Evolutionary conservation across 805 yeast genomes (phyloP), one percentile per base, ranked within the genome.

Genomic region (Clavispora fructus): DNA sequence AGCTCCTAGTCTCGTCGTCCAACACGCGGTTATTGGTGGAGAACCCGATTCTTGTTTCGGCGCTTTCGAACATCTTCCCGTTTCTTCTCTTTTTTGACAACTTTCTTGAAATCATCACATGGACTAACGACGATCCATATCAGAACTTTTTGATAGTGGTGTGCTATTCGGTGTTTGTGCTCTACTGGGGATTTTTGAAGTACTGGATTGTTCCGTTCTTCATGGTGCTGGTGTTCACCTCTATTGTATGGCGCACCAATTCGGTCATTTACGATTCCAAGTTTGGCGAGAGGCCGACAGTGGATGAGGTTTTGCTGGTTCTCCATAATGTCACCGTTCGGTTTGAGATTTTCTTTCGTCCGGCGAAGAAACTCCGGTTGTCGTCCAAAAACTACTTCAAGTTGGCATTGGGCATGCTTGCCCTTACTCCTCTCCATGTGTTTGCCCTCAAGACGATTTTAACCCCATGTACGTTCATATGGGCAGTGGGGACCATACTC

Each of bases 121-220:
- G 84, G 84, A 78, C 84, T 1, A 76, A 77, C 48, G 74, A 68
- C 5, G 77, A 76, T 45, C 71, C 74, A 9, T 76, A 74, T 52
- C 65, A 65, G 48, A 79, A 77, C 52, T 69, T 76, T 46, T 55
- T 78, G 7, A 32, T 70, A 1, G 62, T 76, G 29, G 69, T 69
- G 5, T 49, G 57, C 1, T 74, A 71, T 50, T 63, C 73, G 11
- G 60, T 67, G 29, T 28, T 70, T 1, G 69, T 77, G 12, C 52
- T 68, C 54, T 69, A 50, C 51, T 78, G 83, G 83, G 47, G 60
- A 5, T 33, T 56, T 9, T 47, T 74, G 23, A 59, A 70, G 25
- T 47, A 58, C 32, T 53, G 71, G 28, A 46, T 70, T 0, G 48
- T 78, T 11, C 83, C 82, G 0, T 31, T 71, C 4, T 37, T 73